phyloP scores from a whole-genome alignment of 106 monocot species.

The Xerophyta viscosa region DNA sequence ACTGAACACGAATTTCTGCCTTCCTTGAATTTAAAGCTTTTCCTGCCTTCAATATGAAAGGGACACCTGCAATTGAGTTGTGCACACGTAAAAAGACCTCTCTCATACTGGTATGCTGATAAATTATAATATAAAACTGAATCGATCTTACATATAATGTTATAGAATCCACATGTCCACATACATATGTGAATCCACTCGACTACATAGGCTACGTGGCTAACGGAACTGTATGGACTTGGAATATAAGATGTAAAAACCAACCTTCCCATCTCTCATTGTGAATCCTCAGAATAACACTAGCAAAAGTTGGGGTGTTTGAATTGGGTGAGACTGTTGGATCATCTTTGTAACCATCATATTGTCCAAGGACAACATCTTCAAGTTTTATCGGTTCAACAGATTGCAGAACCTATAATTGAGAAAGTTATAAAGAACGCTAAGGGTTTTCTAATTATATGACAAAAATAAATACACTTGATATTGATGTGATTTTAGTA shows the following conservation, averaged over 20 bases:
- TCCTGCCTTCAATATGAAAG: constrained; percentile 96
- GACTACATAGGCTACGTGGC: no score
- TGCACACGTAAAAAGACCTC: no score
- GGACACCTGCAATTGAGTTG: constrained; percentile 96
- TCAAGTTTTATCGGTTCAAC: constrained; percentile 71
- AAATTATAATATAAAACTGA: no score
- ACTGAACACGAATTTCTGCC: constrained; percentile 94
- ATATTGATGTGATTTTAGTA: not conserved
- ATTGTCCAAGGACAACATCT: constrained; percentile 96
- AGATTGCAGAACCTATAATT: constrained; percentile 85
- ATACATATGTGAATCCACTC: no score
- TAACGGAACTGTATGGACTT: no score
- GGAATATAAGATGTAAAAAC: not conserved
- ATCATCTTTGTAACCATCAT: constrained; percentile 92
- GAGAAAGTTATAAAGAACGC: not conserved
- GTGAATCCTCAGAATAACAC: constrained; percentile 70
- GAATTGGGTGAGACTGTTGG: constrained; percentile 79
- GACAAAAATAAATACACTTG: not conserved
- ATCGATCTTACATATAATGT: no score
- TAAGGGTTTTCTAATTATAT: not conserved
- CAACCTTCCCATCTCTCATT: constrained; percentile 99
- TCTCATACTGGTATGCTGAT: no score
- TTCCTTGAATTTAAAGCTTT: constrained; percentile 95
- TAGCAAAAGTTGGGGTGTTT: constrained; percentile 94
- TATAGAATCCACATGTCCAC: no score